Base-by-base conservation (phyloP, 2,329 filamentous ascomycete genomes). In the Aspergillus latus region DNA sequence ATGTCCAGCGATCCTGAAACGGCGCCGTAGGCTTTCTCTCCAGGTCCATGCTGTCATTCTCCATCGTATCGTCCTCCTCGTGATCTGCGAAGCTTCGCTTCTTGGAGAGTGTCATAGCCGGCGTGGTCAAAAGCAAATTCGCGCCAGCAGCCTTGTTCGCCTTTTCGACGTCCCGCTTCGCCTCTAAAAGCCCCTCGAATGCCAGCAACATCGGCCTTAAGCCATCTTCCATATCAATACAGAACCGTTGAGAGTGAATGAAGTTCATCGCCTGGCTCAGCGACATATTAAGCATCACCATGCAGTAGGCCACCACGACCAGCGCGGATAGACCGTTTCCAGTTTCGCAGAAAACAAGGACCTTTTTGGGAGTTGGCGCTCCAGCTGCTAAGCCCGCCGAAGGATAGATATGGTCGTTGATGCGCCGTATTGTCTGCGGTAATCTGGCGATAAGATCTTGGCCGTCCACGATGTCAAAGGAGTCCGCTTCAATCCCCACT, bases 271-370 rank as follows among this genome's bases (percentile, higher is more conserved):
- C 85, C 4, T 81, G 78, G 36, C 87, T 71, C 64, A 88, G 76
- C 52, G 82, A 78, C 50, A 88, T 76, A 43, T 87, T 84, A 59
- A 89, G 87, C 62, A 90, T 85, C 8, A 86, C 82, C 86, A 97
- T 96, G 56, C 97, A 72, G 70, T 97, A 97, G 0, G 90, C 91
- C 2, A 87, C 86, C 1, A 87, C 87, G 2, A 97, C 80, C 9
- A 83, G 81, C 1, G 92, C 88, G 1, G 90, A 92, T 43, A 88
- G 84, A 61, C 93, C 89, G 68, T 96, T 97, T 2, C 94, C 94
- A 0, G 89, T 89, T 74, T 97, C 92, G 74, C 94, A 97, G 61
- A 91, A 91, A 1, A 97, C 80, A 1, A 99, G 78, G 1, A 97
- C 87, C 67, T 88, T 93, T 49, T 88, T 90, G 2, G 72, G 69